Base-by-base conservation (phyloP, 2,329 filamentous ascomycete genomes). In the Lachnellula arida region DNA sequence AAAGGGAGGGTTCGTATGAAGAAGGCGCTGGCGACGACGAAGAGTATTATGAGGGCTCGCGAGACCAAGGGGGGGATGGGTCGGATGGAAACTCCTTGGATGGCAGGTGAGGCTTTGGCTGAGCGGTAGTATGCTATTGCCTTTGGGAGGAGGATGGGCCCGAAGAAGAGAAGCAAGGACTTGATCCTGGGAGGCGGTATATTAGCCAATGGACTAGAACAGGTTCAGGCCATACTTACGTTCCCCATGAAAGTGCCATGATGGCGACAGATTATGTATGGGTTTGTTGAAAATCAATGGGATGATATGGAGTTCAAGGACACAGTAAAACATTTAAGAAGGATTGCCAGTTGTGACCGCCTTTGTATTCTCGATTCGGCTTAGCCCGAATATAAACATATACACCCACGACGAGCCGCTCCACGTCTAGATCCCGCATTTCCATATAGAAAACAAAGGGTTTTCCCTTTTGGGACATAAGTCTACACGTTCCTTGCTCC, bases 121-220 rank as follows among this genome's bases (percentile, higher is more conserved):
- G 78, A 78, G 63, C 84, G 83, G 75, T 89, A 88, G 75, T 81
- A 85, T 58, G 76, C 72, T 55, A 91, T 75, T 55, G 79, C 77
- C 65, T 83, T 84, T 51, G 88, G 87, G 40, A 93, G 71, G 61
- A 92, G 75, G 61, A 89, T 77, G 34, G 89, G 89, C 2, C 86
- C 89, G 69, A 92, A 75, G 67, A 81, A 72, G 57, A 81, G 70
- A 60, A 78, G 63, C 42, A 77, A 61, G 46, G 73, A 73, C 63
- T 77, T 74, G 53, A 76, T 67, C 46, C 75, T 78, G 64, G 1
- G 15, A 11, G 14, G 4, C 5, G 2, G 2, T 9, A 32, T 28
- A 53, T 67, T 58, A 68, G 59, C 46, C 5, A 17, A 25, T 28
- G 5, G 28, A 5, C 4, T 17, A 17, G 6, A 23, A 17, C 4